Base-by-base conservation (phyloP, 441 rosid genomes). In the Eutrema salsugineum region DNA sequence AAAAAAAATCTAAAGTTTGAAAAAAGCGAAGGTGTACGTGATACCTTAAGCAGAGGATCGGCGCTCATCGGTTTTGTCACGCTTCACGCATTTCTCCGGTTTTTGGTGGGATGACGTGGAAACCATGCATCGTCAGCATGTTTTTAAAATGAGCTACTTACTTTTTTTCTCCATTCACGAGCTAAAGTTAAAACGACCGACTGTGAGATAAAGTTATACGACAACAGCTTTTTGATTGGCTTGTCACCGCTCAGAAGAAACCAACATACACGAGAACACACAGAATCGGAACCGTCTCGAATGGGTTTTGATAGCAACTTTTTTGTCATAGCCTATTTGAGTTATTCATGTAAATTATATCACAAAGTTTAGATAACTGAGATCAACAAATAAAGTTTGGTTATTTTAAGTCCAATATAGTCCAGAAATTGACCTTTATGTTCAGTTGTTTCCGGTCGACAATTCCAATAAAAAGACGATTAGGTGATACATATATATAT, bases 81-180 rank as follows among this genome's bases (percentile, higher is more conserved):
- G 84, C 87, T 48, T 70, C 72, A 72, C 84, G 85, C 91, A 82
- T 85, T 84, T 84, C 47, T 33, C 70, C 71, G 77, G 83, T 63
- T 24, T 70, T 58, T 39, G 79, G 79, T 76, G 33, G 62, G 80
- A 73, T 81, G 90, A 86, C 89, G 90, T 86, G 91, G 91, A 72
- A 58, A 70, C 42, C 68, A 56, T 79, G 79, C 84, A 84, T 82
- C 90, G 83, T 81, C 87, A 61, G 72, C 78, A 54, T 72, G 57
- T 70, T 73, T 72, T 69, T 64, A 55, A 63, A 82, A 65, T 55
- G 61, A 77, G 27, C 74, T 60, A 72, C 77, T 65, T 49, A 24
- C 66, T 71, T 79, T 70, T 56, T 48, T 53, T 53, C 42, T 35
- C 66, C 74, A 71, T 75, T 72, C 36, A 11, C 38, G 17, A 63